These are phyloP conservation scores for Kickxella alabastrina DNA, from an alignment of 192 early-diverging fungal species.

Conservation along the genomic window DNA sequence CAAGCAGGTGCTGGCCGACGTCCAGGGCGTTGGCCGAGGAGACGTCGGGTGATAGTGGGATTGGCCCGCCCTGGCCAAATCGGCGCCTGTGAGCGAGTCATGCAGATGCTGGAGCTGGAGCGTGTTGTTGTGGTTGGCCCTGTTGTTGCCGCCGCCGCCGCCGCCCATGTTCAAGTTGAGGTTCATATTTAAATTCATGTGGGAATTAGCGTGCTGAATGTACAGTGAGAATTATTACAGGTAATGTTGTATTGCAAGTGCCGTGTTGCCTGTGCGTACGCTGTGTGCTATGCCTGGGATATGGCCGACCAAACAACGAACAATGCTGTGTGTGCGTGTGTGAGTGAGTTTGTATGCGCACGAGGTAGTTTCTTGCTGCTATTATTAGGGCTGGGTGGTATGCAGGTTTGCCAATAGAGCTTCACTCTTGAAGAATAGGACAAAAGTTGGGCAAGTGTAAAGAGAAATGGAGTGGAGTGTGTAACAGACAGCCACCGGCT, in stretches of 20 bases:
- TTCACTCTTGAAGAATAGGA: no score
- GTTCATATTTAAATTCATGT: constrained; percentile 19
- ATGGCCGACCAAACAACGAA: no score
- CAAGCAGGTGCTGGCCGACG: constrained; percentile 36
- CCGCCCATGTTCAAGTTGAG: constrained; percentile 22
- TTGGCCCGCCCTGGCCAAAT: constrained; percentile 26
- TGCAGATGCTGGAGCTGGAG: constrained; percentile 49
- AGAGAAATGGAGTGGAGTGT: neutral
- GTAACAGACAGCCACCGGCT: neutral
- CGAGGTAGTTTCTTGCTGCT: neutral
- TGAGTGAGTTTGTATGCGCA: neutral
- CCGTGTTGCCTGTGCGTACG: no score
- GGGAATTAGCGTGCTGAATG: no score
- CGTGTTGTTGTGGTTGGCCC: constrained; percentile 10
- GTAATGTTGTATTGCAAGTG: neutral
- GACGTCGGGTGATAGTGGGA: constrained; percentile 48
- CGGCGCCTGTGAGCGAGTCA: constrained; percentile 26
- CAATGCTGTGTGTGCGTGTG: neutral
- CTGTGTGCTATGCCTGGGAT: no score
- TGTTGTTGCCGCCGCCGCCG: constrained; percentile 7
- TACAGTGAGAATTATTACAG: no score
- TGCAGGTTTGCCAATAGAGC: neutral
- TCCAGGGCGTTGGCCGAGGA: constrained; percentile 22
- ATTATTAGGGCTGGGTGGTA: neutral
- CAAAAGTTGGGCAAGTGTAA: neutral